Conservation (phyloP, 1,284 basidiomycete genomes). For the Serendipita sp. region DNA sequence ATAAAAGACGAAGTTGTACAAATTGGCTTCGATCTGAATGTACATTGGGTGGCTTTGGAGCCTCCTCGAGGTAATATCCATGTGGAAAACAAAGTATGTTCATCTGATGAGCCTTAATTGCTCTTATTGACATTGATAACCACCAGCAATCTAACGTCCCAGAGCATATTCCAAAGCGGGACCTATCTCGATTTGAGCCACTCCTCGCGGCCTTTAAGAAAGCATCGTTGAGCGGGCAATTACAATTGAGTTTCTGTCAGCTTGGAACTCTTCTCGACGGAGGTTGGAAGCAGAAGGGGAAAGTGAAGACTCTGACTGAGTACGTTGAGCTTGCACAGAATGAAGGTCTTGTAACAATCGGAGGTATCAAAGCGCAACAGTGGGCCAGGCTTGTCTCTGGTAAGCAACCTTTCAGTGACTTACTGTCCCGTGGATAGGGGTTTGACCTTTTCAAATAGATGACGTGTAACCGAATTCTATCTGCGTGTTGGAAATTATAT, state of each 20-base stretch:
- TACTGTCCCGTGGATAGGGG: neutral
- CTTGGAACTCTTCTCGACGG: neutral
- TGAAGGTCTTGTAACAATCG: neutral
- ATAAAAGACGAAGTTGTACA: too few species aligned
- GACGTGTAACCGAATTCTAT: neutral
- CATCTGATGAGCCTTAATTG: too few species aligned
- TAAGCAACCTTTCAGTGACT: too few species aligned
- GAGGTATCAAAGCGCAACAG: neutral
- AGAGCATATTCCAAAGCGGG: neutral
- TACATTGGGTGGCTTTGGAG: too few species aligned
- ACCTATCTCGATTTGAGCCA: neutral
- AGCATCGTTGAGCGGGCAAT: neutral
- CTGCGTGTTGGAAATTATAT: neutral
- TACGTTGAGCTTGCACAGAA: neutral
- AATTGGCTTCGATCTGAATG: too few species aligned
- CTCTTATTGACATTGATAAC: neutral
- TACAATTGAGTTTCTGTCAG: neutral
- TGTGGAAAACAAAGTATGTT: too few species aligned
- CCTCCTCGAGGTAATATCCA: too few species aligned
- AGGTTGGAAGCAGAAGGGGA: neutral
- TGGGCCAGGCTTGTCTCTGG: neutral
- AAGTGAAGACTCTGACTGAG: neutral
- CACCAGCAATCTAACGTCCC: neutral
- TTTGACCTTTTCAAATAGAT: neutral
- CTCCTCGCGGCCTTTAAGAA: neutral